Evolutionary conservation across 768 basidiomycete species (phyloP).

Genomic region (Suillus bovinus): DNA sequence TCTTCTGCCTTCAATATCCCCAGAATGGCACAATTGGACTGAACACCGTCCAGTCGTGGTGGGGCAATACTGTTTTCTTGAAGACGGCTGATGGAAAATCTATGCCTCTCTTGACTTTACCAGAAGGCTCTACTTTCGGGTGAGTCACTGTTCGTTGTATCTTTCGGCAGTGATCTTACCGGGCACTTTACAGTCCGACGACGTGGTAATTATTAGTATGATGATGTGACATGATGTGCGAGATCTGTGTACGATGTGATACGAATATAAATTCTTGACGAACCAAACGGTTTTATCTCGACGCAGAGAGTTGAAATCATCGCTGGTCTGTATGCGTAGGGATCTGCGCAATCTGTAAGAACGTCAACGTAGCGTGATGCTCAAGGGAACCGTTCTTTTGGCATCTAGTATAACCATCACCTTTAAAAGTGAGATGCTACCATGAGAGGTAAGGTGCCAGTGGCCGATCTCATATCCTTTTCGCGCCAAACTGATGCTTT

Average conservation of each 20-base stretch:
- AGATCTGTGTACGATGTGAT: neutral
- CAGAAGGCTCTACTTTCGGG: conserved; percentile 27
- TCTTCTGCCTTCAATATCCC: conserved; percentile 68
- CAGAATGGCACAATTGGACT: conserved; percentile 57
- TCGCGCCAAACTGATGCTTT: neutral
- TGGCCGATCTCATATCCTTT: neutral
- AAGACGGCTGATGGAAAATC: conserved; percentile 31
- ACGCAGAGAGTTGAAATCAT: neutral
- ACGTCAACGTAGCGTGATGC: neutral
- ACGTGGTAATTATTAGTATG: neutral
- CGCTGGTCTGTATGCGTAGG: neutral
- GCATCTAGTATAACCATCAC: too few species aligned
- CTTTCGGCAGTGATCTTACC: neutral
- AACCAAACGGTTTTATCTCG: neutral
- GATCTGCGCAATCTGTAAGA: neutral
- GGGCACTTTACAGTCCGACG: conserved; percentile 1
- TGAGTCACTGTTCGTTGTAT: conserved; percentile 13
- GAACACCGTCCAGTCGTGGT: conserved; percentile 59
- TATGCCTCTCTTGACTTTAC: conserved; percentile 15
- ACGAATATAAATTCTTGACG: neutral
- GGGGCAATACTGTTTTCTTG: conserved; percentile 57
- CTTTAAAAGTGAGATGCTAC: too few species aligned
- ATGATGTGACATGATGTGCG: neutral
- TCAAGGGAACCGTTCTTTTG: too few species aligned
- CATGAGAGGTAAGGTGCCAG: too few species aligned